Evolutionary conservation across 2,329 filamentous ascomycete genomes (phyloP), one percentile per base, ranked within the genome.

Genomic region (Akanthomyces uredinophilus): DNA sequence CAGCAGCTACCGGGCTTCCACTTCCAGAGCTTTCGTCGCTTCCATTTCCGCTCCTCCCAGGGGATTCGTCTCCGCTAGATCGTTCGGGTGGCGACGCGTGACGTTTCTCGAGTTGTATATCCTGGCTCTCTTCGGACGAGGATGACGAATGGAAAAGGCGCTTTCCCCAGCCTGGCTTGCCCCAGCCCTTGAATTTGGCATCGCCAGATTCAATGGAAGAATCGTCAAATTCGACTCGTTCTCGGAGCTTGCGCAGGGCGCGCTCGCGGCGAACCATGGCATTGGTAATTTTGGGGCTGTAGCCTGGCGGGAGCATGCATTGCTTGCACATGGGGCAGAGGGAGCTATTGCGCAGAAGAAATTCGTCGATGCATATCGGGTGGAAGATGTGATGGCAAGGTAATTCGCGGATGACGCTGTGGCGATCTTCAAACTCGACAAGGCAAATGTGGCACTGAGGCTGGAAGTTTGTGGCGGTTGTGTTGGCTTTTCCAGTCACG

Each of bases 331-430:
- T 80, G 0, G 95, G 94, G 70, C 95, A 99, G 2, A 97, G 81
- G 20, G 91, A 96, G 71, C 90, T 96, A 70, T 89, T 88, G 60
- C 87, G 82, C 49, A 83, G 81, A 14, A 98, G 79, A 69, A 95
- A 96, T 24, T 87, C 84, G 70, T 98, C 93, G 66, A 98, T 93
- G 70, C 95, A 99, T 66, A 90, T 88, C 0, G 91, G 89, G 67
- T 99, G 94, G 74, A 93, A 99, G 62, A 98, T 94, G 72, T 99
- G 95, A 0, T 89, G 87, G 68, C 95, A 99, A 0, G 91, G 87
- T 3, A 98, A 80, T 74, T 97, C 90, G 61, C 92, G 89, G 61
- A 98, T 92, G 22, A 87, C 83, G 0, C 90, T 89, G 20, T 81
- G 76, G 43, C 85, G 83, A 18, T 86, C 83, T 32, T 89, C 82